A percentile compares a stretch with the other conserved stretches of the same genome.
phyloP scores from a whole-genome alignment of 495 filamentous ascomycete species.

The Hapsidospora chrysogenum region DNA sequence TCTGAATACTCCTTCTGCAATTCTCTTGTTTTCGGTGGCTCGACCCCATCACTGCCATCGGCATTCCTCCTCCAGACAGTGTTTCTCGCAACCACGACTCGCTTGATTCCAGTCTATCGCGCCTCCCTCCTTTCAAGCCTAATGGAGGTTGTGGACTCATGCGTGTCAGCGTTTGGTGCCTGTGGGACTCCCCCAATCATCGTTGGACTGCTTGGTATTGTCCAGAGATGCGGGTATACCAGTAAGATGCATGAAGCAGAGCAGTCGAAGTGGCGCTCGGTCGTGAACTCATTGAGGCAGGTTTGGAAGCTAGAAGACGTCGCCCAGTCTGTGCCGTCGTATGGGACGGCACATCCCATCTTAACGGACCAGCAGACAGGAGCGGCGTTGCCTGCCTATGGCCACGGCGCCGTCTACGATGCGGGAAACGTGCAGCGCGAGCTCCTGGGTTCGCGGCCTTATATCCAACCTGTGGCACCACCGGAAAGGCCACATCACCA shows the following conservation, averaged over 20 bases:
- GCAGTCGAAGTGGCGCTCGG: not conserved
- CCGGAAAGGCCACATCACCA: no score
- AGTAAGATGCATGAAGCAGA: not conserved
- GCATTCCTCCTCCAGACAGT: slow-evolving; percentile 8
- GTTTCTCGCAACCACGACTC: slow-evolving; percentile 8
- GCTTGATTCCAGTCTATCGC: slow-evolving; percentile 4
- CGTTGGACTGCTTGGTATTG: slow-evolving; percentile 4
- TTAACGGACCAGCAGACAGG: no score
- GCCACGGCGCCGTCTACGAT: no score
- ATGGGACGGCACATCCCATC: no score
- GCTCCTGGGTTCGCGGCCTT: no score
- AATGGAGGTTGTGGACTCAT: slow-evolving; percentile 9
- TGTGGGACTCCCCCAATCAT: slow-evolving; percentile 9
- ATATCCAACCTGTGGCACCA: no score
- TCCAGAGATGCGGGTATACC: slow-evolving; percentile 2
- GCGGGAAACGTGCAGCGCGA: no score
- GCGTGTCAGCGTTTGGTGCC: slow-evolving; percentile 6
- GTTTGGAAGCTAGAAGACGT: not conserved
- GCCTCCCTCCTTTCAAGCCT: slow-evolving; percentile 1
- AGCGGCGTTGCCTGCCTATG: no score
- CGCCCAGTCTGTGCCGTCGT: not conserved
- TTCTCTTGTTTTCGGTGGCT: slow-evolving; percentile 4
- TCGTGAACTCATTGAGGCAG: not conserved
- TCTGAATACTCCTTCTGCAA: slow-evolving; percentile 3
- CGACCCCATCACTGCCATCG: slow-evolving; percentile 7